Conservation (phyloP, 2,329 filamentous ascomycete species). For the Xylaria sp. region DNA sequence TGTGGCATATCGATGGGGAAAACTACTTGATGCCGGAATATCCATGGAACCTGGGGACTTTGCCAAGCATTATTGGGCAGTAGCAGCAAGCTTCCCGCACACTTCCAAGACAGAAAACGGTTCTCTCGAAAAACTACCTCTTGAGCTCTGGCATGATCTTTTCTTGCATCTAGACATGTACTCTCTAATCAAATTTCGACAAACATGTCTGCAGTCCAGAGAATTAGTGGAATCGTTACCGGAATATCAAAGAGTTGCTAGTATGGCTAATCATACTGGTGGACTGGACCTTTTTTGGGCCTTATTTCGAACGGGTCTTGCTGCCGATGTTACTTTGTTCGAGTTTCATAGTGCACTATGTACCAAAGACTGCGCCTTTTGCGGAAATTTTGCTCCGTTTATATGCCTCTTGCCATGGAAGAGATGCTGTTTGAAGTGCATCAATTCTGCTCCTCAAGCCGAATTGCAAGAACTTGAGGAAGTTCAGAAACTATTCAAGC, state of each 20-base stretch:
- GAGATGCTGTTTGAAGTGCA: constrained; percentile 15
- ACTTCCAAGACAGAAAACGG: constrained; percentile 42
- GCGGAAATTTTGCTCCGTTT: constrained; percentile 11
- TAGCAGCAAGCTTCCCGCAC: constrained; percentile 46
- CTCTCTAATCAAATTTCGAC: constrained; percentile 51
- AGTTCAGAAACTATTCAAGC: neutral
- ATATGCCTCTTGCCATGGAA: constrained; percentile 17
- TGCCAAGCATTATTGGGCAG: constrained; percentile 43
- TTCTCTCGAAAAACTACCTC: constrained; percentile 48
- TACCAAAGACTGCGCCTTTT: constrained; percentile 36
- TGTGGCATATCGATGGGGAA: too few relatives aligned
- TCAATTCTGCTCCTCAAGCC: neutral
- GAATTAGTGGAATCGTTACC: constrained; percentile 41
- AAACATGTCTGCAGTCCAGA: constrained; percentile 44
- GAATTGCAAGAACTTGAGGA: constrained; percentile 1
- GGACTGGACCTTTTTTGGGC: constrained; percentile 49
- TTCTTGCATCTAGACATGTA: constrained; percentile 48
- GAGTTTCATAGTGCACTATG: constrained; percentile 45
- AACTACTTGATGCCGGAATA: constrained; percentile 42
- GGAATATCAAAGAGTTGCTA: constrained; percentile 43
- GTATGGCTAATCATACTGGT: neutral
- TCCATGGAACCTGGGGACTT: constrained; percentile 49
- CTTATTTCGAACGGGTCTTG: constrained; percentile 46
- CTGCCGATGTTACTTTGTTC: constrained; percentile 41
- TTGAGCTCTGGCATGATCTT: constrained; percentile 48